Evolutionary conservation across 2,329 filamentous ascomycete species (phyloP).

Genomic region (Ascochyta viciae-villosae): DNA sequence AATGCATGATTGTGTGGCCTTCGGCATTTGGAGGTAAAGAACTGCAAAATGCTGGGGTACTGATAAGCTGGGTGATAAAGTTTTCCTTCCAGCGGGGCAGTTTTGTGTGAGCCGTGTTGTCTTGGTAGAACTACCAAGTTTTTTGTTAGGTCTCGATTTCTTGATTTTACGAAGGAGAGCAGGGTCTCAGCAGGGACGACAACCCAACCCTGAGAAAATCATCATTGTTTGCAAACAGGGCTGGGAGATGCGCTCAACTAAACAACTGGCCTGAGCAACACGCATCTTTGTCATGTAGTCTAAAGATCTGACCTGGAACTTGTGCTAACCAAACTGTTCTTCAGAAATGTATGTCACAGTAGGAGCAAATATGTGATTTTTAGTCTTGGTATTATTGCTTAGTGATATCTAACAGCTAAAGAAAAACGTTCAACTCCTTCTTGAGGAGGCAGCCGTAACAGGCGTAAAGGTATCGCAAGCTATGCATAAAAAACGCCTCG

Average conservation of each 20-base stretch:
- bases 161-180: background rate
- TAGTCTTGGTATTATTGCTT: constrained; percentile 13
- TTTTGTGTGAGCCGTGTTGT: background rate
- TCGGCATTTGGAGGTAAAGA: background rate
- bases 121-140: background rate
- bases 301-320: too few relatives aligned
- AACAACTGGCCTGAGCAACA: too few relatives aligned
- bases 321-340: too few relatives aligned
- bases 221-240: too few relatives aligned
- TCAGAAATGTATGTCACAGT: background rate
- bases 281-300: too few relatives aligned
- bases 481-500: constrained; percentile 30
- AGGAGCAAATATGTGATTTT: background rate
- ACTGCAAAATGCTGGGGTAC: background rate
- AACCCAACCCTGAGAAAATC: constrained; percentile 1
- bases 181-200: background rate
- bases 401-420: constrained; percentile 19
- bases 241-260: too few relatives aligned
- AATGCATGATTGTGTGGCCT: constrained; percentile 2
- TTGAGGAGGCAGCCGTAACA: constrained; percentile 7
- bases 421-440: constrained; percentile 20
- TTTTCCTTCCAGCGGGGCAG: background rate
- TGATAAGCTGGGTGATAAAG: constrained; percentile 3
- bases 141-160: background rate
- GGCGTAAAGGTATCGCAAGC: constrained; percentile 32